Base-by-base conservation (phyloP, 495 filamentous ascomycete genomes). In the Podospora bellae-mahoneyi region DNA sequence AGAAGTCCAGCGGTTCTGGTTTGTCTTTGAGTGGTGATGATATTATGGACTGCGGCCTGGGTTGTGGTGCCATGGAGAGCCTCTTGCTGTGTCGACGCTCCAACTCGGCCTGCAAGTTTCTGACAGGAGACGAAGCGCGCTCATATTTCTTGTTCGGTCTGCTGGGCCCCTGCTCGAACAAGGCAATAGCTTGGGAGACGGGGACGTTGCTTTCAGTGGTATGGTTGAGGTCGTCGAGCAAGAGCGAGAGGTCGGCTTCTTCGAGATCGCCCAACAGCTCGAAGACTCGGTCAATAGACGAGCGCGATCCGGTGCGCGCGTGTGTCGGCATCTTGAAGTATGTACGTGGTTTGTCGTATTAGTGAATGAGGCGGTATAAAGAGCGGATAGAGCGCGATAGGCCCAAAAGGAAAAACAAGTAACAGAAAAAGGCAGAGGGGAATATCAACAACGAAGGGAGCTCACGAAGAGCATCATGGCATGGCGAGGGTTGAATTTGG, bases 201-300 rank as follows among this genome's bases (percentile, higher is more conserved):
- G 78, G 72, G 5, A 80, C 76, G 65, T 80, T 80, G 73, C 78
- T 78, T 13, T 77, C 44, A 16, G 76, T 75, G 19, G 78, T 79
- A 64, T 77, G 75, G 69, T 80, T 78, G 53, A 78, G 66, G 55
- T 80, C 78, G 61, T 77, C 77, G 26, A 80, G 68, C 13, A 80
- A 76, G 13, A 74, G 27, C 48, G 75, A 64, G 54, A 80, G 77
- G 59, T 80, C 74, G 59, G 44, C 64, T 0, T 80, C 78, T 62
- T 76, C 74, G 34, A 80, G 71, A 65, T 79, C 78, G 60, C 73
- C 71, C 68, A 80, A 75, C 70, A 80, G 76, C 64, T 76, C 76
- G 32, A 80, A 69, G 69, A 78, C 77, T 19, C 75, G 77, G 76
- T 80, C 78, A 70, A 80, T 71, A 15, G 78, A 80, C 54, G 78